Evolutionary conservation across 129 eudicot genomes (phyloP), one percentile per base, ranked within the genome.

Genomic region (Artemisia annua): DNA sequence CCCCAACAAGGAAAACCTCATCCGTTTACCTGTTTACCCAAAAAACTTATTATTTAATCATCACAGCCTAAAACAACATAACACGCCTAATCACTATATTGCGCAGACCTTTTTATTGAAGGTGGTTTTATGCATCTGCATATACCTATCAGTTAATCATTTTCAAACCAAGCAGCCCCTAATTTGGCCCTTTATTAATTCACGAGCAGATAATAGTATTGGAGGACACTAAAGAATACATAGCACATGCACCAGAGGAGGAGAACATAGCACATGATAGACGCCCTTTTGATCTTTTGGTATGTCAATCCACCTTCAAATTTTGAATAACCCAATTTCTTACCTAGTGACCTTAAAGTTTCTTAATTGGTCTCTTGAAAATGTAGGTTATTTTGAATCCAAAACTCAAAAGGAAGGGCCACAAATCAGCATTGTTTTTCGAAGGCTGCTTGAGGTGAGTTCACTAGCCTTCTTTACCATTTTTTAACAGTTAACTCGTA

Each of bases 401-500:
- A 17, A 62, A 64, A 67, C 82, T 92, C 4, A 78, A 72, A 70
- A 83, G 81, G 72, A 92, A 89, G 78, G 73, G 96, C 59, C 44
- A 85, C 76, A 89, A 80, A 71, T 71, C 85, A 8, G 97, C 97
- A 8, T 75, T 89, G 24, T 92, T 92, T 79, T 92, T 89, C 18
- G 91, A 92, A 83, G 97, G 97, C 48, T 92, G 96, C 79, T 80
- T 89, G 67, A 92, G 97, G 97, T 92, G 70, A 75, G 56, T 74
- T 54, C 5, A 16, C 16, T 55, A 3, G 10, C 32, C 4, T 53
- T 63, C 20, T 73, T 3, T 18, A 12, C 39, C 51, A 15, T n/a
- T 24, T 1, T 28, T 71, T 58, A 15, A 57, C 7, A 7, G 43
- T n/a, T n/a, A n/a, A n/a, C n/a, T n/a, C n/a, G 1, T 7, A 35